Conservation (phyloP, 1,139 yeast genomes). For the Blastobotrys apis region DNA sequence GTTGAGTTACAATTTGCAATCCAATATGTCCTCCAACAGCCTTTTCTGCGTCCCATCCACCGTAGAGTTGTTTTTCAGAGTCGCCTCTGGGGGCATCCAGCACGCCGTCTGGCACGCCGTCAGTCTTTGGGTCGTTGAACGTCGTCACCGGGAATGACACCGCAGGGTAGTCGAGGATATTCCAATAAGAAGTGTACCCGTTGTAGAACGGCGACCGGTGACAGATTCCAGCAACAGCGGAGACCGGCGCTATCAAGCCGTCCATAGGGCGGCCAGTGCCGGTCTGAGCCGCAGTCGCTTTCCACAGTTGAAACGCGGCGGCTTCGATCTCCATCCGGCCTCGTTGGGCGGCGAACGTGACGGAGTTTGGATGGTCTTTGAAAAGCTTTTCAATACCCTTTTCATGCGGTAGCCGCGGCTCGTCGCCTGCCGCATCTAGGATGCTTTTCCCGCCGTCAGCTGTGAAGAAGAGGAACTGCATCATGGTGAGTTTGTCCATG, state of each 20-base stretch:
- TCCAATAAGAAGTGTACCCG: constrained; percentile 44
- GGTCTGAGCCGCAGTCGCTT: constrained; percentile 10
- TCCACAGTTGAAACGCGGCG: constrained; percentile 13
- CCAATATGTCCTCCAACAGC: constrained; percentile 47
- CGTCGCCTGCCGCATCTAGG: background rate
- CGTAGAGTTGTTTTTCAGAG: constrained; percentile 17
- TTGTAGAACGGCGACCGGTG: constrained; percentile 18
- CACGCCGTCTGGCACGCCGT: constrained; percentile 28
- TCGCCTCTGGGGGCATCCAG: background rate
- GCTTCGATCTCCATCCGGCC: constrained; percentile 7
- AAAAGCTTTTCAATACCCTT: background rate
- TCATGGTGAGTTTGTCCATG: constrained; percentile 12
- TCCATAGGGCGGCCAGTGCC: constrained; percentile 32
- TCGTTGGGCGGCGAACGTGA: constrained; percentile 19
- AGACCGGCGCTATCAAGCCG: constrained; percentile 37
- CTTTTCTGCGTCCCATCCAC: constrained; percentile 14
- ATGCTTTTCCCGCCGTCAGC: constrained; percentile 19
- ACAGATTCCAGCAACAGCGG: constrained; percentile 28
- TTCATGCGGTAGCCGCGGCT: constrained; percentile 6
- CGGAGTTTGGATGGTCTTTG: constrained; percentile 19
- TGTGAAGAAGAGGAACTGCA: constrained; percentile 15
- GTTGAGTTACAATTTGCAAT: constrained; percentile 47
- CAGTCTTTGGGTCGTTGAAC: constrained; percentile 39
- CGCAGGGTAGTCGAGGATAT: constrained; percentile 46
- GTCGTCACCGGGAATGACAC: constrained; percentile 46